Evolutionary conservation across 73 alveolate genomes (phyloP).

Genomic region (Paramecium octaurelia): DNA sequence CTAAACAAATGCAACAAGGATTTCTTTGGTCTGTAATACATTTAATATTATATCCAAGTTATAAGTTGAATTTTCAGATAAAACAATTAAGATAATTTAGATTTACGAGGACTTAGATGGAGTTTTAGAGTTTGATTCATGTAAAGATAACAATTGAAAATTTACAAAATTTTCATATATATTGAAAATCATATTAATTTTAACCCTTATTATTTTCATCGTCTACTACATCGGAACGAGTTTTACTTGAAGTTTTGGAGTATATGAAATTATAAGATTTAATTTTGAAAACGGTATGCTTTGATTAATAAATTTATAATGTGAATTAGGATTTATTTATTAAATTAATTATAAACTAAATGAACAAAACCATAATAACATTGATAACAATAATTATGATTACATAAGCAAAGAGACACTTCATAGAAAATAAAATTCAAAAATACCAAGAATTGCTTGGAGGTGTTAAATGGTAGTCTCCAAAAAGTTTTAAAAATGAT

Average conservation of each 20-base stretch:
- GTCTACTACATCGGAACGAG: neutral
- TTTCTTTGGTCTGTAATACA: neutral
- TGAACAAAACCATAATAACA: neutral
- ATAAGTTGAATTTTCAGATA: neutral
- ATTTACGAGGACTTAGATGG: neutral
- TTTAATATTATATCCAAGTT: neutral
- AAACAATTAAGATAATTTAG: neutral
- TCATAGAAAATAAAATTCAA: neutral
- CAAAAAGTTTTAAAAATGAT: neutral
- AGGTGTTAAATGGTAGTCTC: neutral
- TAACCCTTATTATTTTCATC: neutral
- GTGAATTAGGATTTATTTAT: neutral
- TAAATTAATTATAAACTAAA: neutral
- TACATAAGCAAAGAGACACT: neutral
- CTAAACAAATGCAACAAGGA: neutral
- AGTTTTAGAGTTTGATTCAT: neutral
- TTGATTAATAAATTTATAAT: neutral
- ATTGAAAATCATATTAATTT: neutral
- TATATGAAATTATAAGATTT: neutral
- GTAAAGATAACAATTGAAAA: neutral
- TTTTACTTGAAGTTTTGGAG: too few species aligned
- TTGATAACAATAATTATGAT: neutral
- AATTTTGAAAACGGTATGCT: neutral
- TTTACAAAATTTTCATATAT: neutral
- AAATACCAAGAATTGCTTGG: neutral